Evolutionary conservation across 352 stramenopile genomes (phyloP).

Genomic region (Phytophthora melonis): DNA sequence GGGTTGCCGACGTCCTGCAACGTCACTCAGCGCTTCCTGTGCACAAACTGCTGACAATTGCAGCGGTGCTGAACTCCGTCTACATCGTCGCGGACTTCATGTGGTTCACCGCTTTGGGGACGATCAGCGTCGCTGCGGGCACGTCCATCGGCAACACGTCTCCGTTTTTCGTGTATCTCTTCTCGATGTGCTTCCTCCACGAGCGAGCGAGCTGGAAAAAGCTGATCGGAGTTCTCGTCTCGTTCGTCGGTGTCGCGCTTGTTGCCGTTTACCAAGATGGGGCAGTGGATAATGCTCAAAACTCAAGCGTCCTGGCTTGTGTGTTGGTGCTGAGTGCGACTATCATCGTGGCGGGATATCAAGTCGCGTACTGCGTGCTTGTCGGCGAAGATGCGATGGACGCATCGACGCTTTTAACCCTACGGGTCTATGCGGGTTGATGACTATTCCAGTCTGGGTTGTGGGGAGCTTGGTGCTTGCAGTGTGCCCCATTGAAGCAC

Average conservation of each 20-base stretch:
- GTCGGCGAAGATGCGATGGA: neutral
- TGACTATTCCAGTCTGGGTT: neutral
- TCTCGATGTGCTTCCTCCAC: conserved; percentile 25
- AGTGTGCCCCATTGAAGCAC: too few species aligned
- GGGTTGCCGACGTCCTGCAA: neutral
- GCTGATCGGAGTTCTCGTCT: too few species aligned
- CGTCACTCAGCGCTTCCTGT: too few species aligned
- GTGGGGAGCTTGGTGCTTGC: neutral
- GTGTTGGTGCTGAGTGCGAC: conserved; percentile 27
- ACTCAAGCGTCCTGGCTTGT: too few species aligned
- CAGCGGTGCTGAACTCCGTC: too few species aligned
- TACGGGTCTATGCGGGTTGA: neutral
- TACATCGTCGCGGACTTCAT: too few species aligned
- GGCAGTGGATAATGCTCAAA: too few species aligned
- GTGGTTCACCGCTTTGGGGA: conserved; percentile 40
- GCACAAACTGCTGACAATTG: too few species aligned
- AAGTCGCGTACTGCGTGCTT: conserved; percentile 39
- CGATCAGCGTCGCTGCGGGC: conserved; percentile 51
- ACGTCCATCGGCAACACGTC: conserved; percentile 58
- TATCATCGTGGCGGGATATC: conserved; percentile 44
- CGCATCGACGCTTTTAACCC: neutral
- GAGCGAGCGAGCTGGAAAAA: too few species aligned
- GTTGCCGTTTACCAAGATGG: too few species aligned
- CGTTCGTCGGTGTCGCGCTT: too few species aligned
- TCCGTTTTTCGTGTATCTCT: conserved; percentile 61